Evolutionary conservation across 345 rosid species (phyloP), one percentile per base, ranked within the genome.

Genomic region (Aurinia saxatilis): DNA sequence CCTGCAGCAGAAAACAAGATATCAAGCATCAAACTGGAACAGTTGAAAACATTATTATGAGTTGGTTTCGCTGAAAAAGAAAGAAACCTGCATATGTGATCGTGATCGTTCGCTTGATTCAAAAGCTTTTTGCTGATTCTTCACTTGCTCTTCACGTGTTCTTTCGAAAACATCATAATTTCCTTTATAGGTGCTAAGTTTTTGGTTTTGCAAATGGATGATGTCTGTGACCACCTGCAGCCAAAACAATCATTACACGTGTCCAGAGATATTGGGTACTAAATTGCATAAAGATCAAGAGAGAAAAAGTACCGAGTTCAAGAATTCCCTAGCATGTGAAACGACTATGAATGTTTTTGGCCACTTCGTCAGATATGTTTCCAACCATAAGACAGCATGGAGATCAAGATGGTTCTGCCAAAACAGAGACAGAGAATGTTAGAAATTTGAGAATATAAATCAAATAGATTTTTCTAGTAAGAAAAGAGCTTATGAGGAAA

Each of bases 351-450:
- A 82, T 29, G 99, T 93, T 80, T 93, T 93, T 16, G 97, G 96
- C 99, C 99, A 93, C 75, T 93, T 90, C 64, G 85, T 78, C 52
- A 93, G 81, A 83, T 93, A 93, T 37, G 88, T 8, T 79, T 93
- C 99, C 81, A 93, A 67, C 99, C 99, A 93, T 44, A 93, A 72
- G 67, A 93, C 99, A 50, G 99, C 99, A 64, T 93, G 99, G 55
- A 93, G 97, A 81, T 93, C 99, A 72, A 93, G 99, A 81, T 93
- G 99, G 63, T 93, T 93, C 99, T 93, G 86, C 72, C 68, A 66
- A 78, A 54, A 66, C 38, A 60, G 44, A 50, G 55, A n/a, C 44
- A 34, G 59, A 15, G 10, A 38, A 55, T 36, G 53, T 57, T 71
- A 45, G 44, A 50, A 19, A 33, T 17, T 34, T 54, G 44, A 52